These are phyloP conservation scores for Citrus australasica DNA, from an alignment of 345 rosid species.

Conservation along the genomic window DNA sequence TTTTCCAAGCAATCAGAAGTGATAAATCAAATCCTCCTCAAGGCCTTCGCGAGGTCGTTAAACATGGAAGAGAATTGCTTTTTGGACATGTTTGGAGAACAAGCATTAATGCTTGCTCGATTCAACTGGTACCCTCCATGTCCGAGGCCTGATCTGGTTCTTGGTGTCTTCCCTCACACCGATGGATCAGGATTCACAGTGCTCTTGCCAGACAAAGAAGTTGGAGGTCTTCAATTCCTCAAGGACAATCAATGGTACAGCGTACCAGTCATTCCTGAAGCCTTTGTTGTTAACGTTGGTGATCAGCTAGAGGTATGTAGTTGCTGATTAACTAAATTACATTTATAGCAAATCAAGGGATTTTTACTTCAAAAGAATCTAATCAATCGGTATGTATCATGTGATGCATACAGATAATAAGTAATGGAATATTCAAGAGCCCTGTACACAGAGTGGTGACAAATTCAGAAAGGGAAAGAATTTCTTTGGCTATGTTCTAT, in stretches of 20 bases:
- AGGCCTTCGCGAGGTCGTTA: conserved; percentile 53
- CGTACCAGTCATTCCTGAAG: conserved; percentile 41
- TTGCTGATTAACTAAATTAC: neutral
- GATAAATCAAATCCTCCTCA: conserved; percentile 29
- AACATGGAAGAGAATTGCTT: conserved; percentile 44
- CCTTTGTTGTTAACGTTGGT: conserved; percentile 52
- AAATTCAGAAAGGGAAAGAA: conserved; percentile 43
- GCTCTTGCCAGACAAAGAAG: conserved; percentile 52
- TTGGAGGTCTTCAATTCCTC: conserved; percentile 48
- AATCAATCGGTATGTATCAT: neutral
- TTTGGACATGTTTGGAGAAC: conserved; percentile 44
- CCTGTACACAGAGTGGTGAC: conserved; percentile 50
- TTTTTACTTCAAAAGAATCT: no score
- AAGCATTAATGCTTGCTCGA: conserved; percentile 34
- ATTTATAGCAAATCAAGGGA: no score
- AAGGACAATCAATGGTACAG: conserved; percentile 50
- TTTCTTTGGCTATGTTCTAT: conserved; percentile 46
- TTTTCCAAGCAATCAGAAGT: conserved; percentile 25
- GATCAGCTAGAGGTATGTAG: conserved; percentile 50
- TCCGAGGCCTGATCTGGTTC: conserved; percentile 49
- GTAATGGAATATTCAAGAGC: conserved; percentile 66
- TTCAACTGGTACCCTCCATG: conserved; percentile 61
- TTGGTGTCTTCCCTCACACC: conserved; percentile 53
- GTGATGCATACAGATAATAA: conserved; percentile 38
- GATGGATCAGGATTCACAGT: conserved; percentile 60